These are phyloP conservation scores for Trifolium subterraneum DNA, from an alignment of 306 rosid species.

Conservation along the genomic window DNA sequence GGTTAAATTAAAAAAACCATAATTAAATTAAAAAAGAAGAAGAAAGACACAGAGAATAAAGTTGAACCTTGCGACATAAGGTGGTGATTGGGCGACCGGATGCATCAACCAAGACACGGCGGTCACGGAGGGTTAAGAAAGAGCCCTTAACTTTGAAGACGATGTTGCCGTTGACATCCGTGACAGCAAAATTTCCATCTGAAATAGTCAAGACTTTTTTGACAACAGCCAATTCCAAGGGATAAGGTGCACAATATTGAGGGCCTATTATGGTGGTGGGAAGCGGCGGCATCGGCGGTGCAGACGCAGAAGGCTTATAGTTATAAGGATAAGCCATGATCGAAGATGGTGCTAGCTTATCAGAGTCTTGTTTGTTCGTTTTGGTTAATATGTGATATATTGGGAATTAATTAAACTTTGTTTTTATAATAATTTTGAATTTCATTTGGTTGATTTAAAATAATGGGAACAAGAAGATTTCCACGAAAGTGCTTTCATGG, in stretches of 20 bases:
- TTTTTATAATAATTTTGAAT: no score
- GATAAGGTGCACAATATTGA: constrained; percentile 52
- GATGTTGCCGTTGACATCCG: constrained; percentile 53
- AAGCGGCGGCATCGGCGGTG: not conserved
- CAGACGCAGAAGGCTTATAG: constrained; percentile 33
- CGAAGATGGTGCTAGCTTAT: no score
- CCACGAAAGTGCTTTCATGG: no score
- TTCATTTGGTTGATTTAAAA: no score
- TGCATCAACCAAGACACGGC: constrained; percentile 53
- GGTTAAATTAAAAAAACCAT: no score
- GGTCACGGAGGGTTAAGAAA: constrained; percentile 40
- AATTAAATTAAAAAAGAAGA: no score
- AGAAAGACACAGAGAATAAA: no score
- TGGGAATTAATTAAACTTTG: no score
- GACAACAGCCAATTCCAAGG: constrained; percentile 49
- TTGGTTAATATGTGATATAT: no score
- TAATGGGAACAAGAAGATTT: no score
- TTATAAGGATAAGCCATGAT: constrained; percentile 31
- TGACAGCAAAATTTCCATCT: constrained; percentile 50
- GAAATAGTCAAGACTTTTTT: constrained; percentile 45
- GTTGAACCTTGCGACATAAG: constrained; percentile 42
- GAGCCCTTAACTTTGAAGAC: constrained; percentile 55
- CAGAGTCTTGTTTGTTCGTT: no score
- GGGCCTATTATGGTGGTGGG: constrained; percentile 46
- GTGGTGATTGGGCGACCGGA: constrained; percentile 51